These are phyloP conservation scores for Hypoxylon sp. DNA, from an alignment of 2,329 filamentous ascomycete genomes.

Conservation along the genomic window DNA sequence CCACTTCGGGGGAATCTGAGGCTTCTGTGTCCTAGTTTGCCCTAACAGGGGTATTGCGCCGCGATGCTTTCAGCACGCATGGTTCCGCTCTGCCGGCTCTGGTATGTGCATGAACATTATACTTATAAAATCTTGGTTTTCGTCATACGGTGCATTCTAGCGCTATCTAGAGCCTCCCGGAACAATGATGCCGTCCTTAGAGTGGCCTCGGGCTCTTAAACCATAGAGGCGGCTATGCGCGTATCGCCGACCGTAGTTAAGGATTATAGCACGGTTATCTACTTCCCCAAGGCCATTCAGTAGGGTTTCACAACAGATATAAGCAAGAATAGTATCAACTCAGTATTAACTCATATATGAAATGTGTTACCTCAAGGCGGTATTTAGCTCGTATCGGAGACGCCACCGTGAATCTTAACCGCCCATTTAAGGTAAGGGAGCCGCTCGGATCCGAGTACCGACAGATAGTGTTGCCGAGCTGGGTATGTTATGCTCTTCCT, in stretches of 20 bases:
- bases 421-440: conserved; percentile 13
- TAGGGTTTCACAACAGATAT: not conserved
- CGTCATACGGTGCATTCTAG: conserved; percentile 9
- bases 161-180: conserved; percentile 1
- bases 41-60: not conserved
- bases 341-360: not conserved
- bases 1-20: conserved; percentile 20
- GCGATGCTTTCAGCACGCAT: not conserved
- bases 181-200: conserved; percentile 1
- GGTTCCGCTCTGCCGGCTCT: conserved; percentile 1
- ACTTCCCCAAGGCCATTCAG: conserved; percentile 4
- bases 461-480: conserved; percentile 1
- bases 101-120: not conserved
- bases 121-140: conserved; percentile 1
- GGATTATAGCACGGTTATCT: not conserved
- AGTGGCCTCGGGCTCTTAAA: not conserved
- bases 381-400: conserved; percentile 13
- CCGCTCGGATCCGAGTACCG: conserved; percentile 19
- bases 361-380: not conserved
- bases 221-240: not conserved
- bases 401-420: conserved; percentile 16
- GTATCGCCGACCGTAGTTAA: not conserved
- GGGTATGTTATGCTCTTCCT: conserved; percentile 2
- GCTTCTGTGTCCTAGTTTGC: conserved; percentile 9
- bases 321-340: not conserved